Evolutionary conservation across 139 green algal genomes (phyloP), one percentile per base, ranked within the genome.

Genomic region (Mesotaenium endlicherianum): DNA sequence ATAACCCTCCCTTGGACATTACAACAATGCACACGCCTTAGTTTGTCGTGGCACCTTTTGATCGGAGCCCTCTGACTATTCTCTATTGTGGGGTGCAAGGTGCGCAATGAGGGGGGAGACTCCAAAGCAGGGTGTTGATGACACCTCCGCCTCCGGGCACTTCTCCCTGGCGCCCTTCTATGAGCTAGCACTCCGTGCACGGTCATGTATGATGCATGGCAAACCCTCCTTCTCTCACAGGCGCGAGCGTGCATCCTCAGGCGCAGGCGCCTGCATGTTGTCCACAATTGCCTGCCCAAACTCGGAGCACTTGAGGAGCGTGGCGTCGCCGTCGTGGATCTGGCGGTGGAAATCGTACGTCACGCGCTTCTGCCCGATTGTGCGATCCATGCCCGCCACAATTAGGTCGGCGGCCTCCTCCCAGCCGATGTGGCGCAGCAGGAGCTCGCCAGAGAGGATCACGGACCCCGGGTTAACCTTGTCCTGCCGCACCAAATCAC

Each of bases 341-440:
- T 68, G 75, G 8, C 75, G 75, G 53, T 83, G 75, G 75, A 83
- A 83, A 45, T 83, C 75, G 41, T 83, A 83, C 6, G 75, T 83
- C 3, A 83, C 75, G 26, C 4, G 39, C 75, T 76, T 83, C n/a
- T 6, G 26, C 31, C 16, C 49, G 3, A 83, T 75, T 4, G 75
- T 60, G 26, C 75, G 34, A 30, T 83, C 53, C 49, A 83, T 76
- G 39, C 75, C 75, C n/a, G n/a, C 49, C 6, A 83, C 50, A 30
- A 83, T 76, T 11, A 75, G 49, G 50, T 76, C 75, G 16, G 75
- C 75, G 3, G 75, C 75, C 75, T 83, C 75, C 11, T 42, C 40
- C 75, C 75, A 83, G 3, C 60, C 75, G 44, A 83, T 45, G 41
- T 83, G 42, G 50, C 49, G 47, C 6, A 83, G 75, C 6, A 83